Evolutionary conservation across 1,284 basidiomycete genomes (phyloP), one percentile per base, ranked within the genome.

Genomic region (Cutaneotrichosporon sp.): DNA sequence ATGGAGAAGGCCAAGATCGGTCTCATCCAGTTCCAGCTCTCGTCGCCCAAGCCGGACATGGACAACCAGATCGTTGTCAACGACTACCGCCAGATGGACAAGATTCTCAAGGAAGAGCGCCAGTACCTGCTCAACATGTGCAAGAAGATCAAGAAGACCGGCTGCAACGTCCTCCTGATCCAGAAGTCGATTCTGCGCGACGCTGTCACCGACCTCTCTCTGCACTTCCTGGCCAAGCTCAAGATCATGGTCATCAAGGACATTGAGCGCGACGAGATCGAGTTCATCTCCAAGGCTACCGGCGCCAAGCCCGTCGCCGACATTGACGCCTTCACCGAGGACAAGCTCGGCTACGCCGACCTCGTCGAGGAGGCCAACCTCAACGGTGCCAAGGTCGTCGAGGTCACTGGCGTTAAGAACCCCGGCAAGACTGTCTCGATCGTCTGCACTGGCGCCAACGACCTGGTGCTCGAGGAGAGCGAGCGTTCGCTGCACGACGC

Each of bases 11-110:
- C 96, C 44, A 97, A 96, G 79, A 97, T 99, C 68, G 96, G 87
- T 39, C 84, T 99, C 60, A 91, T 97, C 63, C 96, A 99, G 75
- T 99, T 99, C 83, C 96, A 98, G 76, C 82, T 99, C 49, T 90
- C 87, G 64, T 90, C 91, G 46, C 96, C 96, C 19, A 99, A 99
- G 77, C 96, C 96, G 8, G 96, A 98, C 71, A 98, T 99, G 96
- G 96, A 99, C 78, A 98, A 98, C 79, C 97, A 96, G 32, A 93
- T 99, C 43, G 88, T 98, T 39, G 97, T 98, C 65, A 98, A 97
- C 67, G 94, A 98, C 77, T 99, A 99, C 79, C 86, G 96, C 33
- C 96, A 98, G 77, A 98, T 99, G 94, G 96, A 98, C 82, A 97
- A 97, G 76, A 94, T 98, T 60, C 86, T 99, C 75, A 98, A 99